Percentiles rank a stretch among this genome's conserved stretches.
phyloP scores from a whole-genome alignment of 495 filamentous ascomycete genomes.

The Lepidopterella palustris region DNA sequence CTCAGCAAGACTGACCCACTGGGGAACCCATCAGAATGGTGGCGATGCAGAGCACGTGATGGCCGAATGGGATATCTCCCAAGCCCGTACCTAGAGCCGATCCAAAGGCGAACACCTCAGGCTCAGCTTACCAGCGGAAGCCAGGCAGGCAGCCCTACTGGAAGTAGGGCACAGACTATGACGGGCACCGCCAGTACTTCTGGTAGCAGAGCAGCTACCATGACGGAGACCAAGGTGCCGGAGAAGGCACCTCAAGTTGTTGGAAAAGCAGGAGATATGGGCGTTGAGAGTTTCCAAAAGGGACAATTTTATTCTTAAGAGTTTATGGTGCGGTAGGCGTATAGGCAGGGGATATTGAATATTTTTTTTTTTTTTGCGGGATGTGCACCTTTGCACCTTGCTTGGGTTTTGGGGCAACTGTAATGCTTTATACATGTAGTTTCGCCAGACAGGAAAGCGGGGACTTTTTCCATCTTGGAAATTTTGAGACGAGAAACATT shows the following conservation, averaged over 20 bases:
- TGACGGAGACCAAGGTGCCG: slow-evolving; percentile 47
- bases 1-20: slow-evolving; percentile 87
- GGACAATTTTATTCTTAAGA: slow-evolving; percentile 70
- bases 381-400: background rate
- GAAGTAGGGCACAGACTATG: slow-evolving; percentile 39
- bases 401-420: background rate
- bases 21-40: slow-evolving; percentile 92
- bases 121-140: slow-evolving; percentile 43
- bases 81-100: slow-evolving; percentile 77
- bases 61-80: slow-evolving; percentile 88
- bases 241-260: slow-evolving; percentile 44
- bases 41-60: slow-evolving; percentile 90
- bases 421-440: background rate
- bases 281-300: slow-evolving; percentile 83
- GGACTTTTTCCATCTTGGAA: background rate
- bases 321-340: background rate
- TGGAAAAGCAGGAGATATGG: slow-evolving; percentile 49
- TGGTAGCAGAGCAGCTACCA: slow-evolving; percentile 36
- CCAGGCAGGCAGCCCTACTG: slow-evolving; percentile 34
- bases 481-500: background rate
- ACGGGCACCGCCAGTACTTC: slow-evolving; percentile 39
- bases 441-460: background rate
- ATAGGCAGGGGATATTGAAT: background rate
- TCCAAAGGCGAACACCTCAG: slow-evolving; percentile 58
- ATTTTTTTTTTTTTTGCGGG: background rate